These are phyloP conservation scores for Coprinopsis marcescibilis DNA, from an alignment of 768 basidiomycete species.

Conservation along the genomic window DNA sequence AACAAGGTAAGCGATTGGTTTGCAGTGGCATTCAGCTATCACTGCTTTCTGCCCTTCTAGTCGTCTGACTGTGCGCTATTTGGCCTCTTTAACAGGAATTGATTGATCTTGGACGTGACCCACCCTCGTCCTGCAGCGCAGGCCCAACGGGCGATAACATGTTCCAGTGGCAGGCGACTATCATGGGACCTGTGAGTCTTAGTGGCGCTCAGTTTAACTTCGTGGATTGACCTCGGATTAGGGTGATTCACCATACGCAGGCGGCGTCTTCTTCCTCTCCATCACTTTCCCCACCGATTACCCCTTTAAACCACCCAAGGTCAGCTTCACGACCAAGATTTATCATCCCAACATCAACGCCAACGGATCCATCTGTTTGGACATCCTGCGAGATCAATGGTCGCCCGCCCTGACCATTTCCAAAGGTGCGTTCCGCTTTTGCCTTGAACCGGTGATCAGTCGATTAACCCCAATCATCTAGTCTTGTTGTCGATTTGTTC, in stretches of 20 bases:
- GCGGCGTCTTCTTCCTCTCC: constrained; percentile 98
- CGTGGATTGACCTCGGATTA: constrained; percentile 33
- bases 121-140: constrained; percentile 98
- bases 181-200: constrained; percentile 92
- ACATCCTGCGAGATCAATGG: constrained; percentile 99
- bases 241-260: constrained; percentile 97
- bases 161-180: constrained; percentile 99
- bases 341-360: constrained; percentile 99
- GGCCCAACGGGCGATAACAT: constrained; percentile 97
- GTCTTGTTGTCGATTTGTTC: constrained; percentile 98
- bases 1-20: constrained; percentile 73
- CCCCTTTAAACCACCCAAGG: constrained; percentile 99
- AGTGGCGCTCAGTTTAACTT: constrained; percentile 5
- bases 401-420: constrained; percentile 98
- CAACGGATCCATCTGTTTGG: constrained; percentile 97
- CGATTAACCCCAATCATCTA: constrained; percentile 23
- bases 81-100: constrained; percentile 66
- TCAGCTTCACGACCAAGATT: constrained; percentile 99
- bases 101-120: constrained; percentile 98
- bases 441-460: constrained; percentile 2
- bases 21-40: constrained; percentile 4
- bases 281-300: constrained; percentile 96
- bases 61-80: constrained; percentile 5
- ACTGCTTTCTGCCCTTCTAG: constrained; percentile 18
- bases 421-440: constrained; percentile 60